These are phyloP conservation scores for Geotrichum klebahnii DNA, from an alignment of 1,139 yeast species.

Conservation along the genomic window DNA sequence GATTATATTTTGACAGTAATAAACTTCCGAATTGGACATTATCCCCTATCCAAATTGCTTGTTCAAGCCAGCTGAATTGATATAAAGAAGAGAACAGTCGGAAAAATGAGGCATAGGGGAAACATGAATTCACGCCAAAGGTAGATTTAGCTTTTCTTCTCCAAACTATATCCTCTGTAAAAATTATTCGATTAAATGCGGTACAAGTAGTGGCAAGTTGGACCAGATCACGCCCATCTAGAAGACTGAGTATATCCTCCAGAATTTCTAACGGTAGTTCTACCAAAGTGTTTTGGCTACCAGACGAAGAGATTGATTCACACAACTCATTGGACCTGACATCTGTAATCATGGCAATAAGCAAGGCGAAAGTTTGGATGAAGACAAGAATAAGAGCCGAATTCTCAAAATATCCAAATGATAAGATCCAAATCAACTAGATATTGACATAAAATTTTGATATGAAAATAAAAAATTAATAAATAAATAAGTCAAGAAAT, in stretches of 20 bases:
- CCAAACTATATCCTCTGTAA: slow-evolving; percentile 29
- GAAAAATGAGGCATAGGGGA: slow-evolving; percentile 26
- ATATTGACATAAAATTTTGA: too few relatives aligned
- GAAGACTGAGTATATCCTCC: slow-evolving; percentile 23
- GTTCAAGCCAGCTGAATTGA: slow-evolving; percentile 30
- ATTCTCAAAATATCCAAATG: too few relatives aligned
- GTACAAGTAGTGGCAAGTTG: slow-evolving; percentile 27
- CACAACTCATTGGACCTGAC: background rate
- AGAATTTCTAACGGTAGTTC: slow-evolving; percentile 32
- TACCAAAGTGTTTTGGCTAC: too few relatives aligned
- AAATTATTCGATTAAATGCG: slow-evolving; percentile 21
- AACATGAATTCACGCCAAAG: slow-evolving; percentile 15
- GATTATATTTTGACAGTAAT: slow-evolving; percentile 30
- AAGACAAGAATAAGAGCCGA: too few relatives aligned
- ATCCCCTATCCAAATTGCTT: slow-evolving; percentile 35
- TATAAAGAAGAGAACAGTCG: slow-evolving; percentile 23
- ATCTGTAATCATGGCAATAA: background rate
- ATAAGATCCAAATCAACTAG: too few relatives aligned
- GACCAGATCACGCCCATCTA: slow-evolving; percentile 29
- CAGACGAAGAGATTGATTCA: background rate
- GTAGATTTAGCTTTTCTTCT: slow-evolving; percentile 20
- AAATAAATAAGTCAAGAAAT: too few relatives aligned
- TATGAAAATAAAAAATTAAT: too few relatives aligned
- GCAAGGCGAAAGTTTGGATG: too few relatives aligned
- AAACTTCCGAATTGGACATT: slow-evolving; percentile 32